phyloP scores from a whole-genome alignment of 2,329 filamentous ascomycete species.

The Pyricularia pennisetigena region DNA sequence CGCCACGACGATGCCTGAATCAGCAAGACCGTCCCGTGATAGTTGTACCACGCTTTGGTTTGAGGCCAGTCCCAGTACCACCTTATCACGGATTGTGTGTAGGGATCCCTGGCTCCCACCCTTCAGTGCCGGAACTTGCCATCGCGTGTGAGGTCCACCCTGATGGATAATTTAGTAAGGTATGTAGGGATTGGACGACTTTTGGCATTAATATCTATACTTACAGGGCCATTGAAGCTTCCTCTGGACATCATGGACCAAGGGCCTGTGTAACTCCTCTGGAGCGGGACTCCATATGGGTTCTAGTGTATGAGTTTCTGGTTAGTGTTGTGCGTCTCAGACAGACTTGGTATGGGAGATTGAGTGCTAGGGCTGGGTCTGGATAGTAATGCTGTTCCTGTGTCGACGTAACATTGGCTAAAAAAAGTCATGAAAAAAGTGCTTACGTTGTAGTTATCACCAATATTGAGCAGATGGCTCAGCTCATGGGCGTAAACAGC shows the following conservation, averaged over 20 bases:
- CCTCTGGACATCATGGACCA: slow-evolving; percentile 43
- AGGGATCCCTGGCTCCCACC: slow-evolving; percentile 39
- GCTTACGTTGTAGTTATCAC: slow-evolving; percentile 28
- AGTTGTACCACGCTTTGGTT: slow-evolving; percentile 31
- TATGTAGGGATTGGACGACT: background rate
- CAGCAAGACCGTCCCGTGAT: slow-evolving; percentile 29
- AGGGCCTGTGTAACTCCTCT: slow-evolving; percentile 38
- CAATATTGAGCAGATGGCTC: slow-evolving; percentile 38
- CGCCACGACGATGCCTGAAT: slow-evolving; percentile 32
- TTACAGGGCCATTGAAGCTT: slow-evolving; percentile 36
- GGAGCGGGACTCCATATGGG: slow-evolving; percentile 32
- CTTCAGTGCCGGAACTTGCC: slow-evolving; percentile 38
- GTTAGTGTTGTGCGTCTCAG: background rate
- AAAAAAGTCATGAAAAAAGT: too few species aligned
- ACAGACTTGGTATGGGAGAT: background rate
- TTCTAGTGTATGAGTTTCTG: slow-evolving; percentile 25
- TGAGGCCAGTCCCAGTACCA: slow-evolving; percentile 36
- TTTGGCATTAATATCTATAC: background rate
- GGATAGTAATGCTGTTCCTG: background rate
- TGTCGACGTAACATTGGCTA: too few species aligned
- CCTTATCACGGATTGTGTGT: slow-evolving; percentile 43
- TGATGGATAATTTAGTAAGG: background rate
- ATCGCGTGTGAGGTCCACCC: slow-evolving; percentile 40
- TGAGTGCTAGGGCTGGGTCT: too few species aligned
- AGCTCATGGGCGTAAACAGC: slow-evolving; percentile 43